Evolutionary conservation across 495 filamentous ascomycete genomes (phyloP).

Genomic region (Hyaloscypha bicolor): DNA sequence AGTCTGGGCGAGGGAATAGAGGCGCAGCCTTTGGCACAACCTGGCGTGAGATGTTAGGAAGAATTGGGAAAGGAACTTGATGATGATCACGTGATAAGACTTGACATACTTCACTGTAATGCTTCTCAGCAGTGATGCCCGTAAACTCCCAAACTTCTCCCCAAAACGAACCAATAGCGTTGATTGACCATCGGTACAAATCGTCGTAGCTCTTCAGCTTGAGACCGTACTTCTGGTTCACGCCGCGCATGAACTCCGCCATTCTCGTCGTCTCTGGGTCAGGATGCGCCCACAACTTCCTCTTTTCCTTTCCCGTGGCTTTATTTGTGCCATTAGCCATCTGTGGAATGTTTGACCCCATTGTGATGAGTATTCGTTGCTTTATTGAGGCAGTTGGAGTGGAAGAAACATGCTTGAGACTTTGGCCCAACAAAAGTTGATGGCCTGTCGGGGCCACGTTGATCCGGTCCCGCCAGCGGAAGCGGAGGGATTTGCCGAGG

Average conservation of each 20-base stretch:
- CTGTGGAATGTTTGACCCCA: background rate
- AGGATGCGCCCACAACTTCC: constrained; percentile 71
- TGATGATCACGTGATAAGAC: constrained; percentile 5
- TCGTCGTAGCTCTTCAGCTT: constrained; percentile 64
- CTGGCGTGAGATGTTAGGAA: constrained; percentile 43
- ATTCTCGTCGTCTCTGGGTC: constrained; percentile 67
- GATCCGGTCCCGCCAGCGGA: background rate
- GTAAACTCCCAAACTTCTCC: constrained; percentile 82
- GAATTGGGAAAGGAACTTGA: background rate
- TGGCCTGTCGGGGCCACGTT: background rate
- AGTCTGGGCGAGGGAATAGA: constrained; percentile 84
- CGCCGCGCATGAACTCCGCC: constrained; percentile 65
- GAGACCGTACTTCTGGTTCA: constrained; percentile 68
- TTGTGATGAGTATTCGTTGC: background rate
- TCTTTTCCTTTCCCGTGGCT: background rate
- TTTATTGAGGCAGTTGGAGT: background rate
- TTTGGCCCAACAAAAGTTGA: background rate
- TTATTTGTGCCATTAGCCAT: constrained; percentile 14
- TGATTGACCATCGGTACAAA: constrained; percentile 83
- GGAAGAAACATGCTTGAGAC: background rate
- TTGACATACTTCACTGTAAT: constrained; percentile 56
- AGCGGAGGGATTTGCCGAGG: background rate
- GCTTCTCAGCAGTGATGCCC: constrained; percentile 66
- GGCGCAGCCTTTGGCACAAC: constrained; percentile 64
- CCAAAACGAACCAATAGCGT: constrained; percentile 79